Conservation (phyloP, 1,284 basidiomycete genomes). For the Chiua sp. region DNA sequence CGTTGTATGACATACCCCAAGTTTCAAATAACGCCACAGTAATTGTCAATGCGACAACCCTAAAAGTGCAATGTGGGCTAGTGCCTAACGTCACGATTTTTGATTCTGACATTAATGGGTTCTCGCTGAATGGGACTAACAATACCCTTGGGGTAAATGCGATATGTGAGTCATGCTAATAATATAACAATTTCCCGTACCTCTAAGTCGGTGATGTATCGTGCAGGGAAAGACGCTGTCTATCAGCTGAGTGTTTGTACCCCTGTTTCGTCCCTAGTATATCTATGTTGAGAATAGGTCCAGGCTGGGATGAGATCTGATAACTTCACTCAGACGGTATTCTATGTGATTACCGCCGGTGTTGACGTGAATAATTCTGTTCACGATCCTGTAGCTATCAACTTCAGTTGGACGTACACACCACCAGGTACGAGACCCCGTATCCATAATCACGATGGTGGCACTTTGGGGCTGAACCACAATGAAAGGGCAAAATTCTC, state of each 20-base stretch:
- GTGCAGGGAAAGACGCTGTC: no score
- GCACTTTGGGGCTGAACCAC: no score
- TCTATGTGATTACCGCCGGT: not conserved
- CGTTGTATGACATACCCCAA: slow-evolving; percentile 3
- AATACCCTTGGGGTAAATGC: not conserved
- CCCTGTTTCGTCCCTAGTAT: not conserved
- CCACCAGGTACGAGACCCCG: no score
- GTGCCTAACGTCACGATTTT: slow-evolving; percentile 4
- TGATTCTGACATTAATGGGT: no score
- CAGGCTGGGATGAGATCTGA: no score
- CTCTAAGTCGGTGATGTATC: no score
- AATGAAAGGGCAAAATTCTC: no score
- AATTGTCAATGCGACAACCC: slow-evolving; percentile 17
- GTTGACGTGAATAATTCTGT: not conserved
- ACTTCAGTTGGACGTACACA: no score
- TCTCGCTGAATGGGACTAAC: not conserved
- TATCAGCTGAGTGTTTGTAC: no score
- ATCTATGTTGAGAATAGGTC: no score
- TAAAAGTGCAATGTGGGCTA: slow-evolving; percentile 6
- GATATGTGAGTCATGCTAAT: not conserved
- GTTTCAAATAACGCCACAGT: not conserved
- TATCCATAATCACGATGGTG: no score
- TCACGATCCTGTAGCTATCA: not conserved
- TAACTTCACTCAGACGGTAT: not conserved
- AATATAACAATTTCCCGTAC: no score